Evolutionary conservation across 148 eudicot genomes (phyloP).

Genomic region (Vaccinium vitisidaea): DNA sequence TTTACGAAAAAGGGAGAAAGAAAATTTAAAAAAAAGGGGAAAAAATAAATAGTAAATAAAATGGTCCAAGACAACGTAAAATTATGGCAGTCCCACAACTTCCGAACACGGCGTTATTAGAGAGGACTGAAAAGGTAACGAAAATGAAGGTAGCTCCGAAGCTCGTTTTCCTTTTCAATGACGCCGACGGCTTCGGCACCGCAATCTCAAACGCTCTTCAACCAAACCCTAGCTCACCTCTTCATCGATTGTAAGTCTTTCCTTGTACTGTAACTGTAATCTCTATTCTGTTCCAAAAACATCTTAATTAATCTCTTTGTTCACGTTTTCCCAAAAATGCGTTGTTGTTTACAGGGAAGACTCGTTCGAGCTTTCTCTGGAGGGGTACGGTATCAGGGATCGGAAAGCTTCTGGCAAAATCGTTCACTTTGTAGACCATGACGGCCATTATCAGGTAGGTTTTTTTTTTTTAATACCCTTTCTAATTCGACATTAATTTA

Average conservation of each 20-base stretch:
- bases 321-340: neutral
- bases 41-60: no score
- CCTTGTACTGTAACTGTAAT: neutral
- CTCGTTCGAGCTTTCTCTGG: conserved; percentile 51
- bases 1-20: no score
- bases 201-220: conserved; percentile 49
- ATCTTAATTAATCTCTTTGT: neutral
- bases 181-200: conserved; percentile 43
- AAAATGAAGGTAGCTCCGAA: conserved; percentile 60
- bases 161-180: conserved; percentile 48
- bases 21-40: no score
- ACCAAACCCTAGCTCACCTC: conserved; percentile 42
- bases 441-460: conserved; percentile 40
- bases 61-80: no score
- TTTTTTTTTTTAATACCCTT: neutral
- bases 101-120: no score
- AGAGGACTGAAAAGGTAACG: neutral
- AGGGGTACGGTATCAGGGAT: conserved; percentile 59
- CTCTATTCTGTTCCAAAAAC: neutral
- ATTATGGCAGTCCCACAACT: no score
- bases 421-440: conserved; percentile 51
- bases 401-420: conserved; percentile 48
- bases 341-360: conserved; percentile 39
- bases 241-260: conserved; percentile 38
- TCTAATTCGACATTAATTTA: neutral